These are phyloP conservation scores for Colletotrichum sublineola DNA, from an alignment of 2,329 filamentous ascomycete genomes.

Conservation along the genomic window DNA sequence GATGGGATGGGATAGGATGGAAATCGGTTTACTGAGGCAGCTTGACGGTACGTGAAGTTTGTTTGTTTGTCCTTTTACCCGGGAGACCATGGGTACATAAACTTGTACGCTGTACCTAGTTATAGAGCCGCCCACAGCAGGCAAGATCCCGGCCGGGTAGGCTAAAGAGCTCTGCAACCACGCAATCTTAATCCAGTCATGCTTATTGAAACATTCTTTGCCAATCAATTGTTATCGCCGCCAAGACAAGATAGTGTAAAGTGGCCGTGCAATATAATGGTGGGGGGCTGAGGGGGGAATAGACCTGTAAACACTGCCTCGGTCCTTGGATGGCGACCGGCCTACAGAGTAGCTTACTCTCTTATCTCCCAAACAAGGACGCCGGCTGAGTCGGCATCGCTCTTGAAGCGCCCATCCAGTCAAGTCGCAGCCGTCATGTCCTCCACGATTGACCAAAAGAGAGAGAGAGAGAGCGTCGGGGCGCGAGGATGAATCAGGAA, in stretches of 20 bases:
- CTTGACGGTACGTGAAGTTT: conserved; percentile 22
- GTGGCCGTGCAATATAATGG: background rate
- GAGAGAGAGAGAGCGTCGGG: conserved; percentile 7
- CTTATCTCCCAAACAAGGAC: conserved; percentile 32
- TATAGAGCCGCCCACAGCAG: conserved; percentile 6
- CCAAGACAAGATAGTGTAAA: background rate
- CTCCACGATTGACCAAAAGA: background rate
- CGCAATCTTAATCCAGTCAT: conserved; percentile 39
- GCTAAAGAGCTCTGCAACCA: conserved; percentile 11
- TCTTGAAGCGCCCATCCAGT: background rate
- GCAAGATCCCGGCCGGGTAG: conserved; percentile 17
- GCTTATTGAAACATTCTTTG: conserved; percentile 25
- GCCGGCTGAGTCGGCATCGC: conserved; percentile 37
- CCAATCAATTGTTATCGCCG: conserved; percentile 29
- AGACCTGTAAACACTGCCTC: background rate
- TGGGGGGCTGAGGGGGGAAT: background rate
- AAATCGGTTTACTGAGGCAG: background rate
- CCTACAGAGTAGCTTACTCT: background rate
- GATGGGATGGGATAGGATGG: no score
- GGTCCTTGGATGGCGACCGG: background rate
- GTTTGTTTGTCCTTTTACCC: background rate
- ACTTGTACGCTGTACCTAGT: no score
- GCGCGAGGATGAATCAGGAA: conserved; percentile 37
- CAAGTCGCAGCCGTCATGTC: background rate
- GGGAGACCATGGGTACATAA: no score